phyloP scores from a whole-genome alignment of 2,329 filamentous ascomycete genomes.

The Ceratocystis huliohia region DNA sequence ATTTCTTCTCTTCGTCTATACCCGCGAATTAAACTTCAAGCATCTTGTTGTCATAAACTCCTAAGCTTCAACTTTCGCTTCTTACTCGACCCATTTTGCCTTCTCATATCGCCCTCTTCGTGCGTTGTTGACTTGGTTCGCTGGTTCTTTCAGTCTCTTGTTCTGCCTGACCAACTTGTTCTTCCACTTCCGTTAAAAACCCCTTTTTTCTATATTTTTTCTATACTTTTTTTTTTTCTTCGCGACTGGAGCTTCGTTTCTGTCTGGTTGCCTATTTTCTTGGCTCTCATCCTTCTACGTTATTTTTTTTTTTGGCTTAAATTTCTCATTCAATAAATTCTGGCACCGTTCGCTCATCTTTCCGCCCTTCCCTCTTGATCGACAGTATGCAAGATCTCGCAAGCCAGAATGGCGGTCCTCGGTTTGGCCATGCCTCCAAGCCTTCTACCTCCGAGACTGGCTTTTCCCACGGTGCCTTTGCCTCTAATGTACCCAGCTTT shows the following conservation, averaged over 20 bases:
- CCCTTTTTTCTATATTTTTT: background rate
- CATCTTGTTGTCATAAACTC: slow-evolving; percentile 20
- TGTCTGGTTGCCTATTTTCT: slow-evolving; percentile 9
- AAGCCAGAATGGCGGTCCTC: slow-evolving; percentile 46
- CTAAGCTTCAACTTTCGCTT: slow-evolving; percentile 19
- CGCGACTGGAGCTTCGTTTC: background rate
- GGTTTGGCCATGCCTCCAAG: slow-evolving; percentile 65
- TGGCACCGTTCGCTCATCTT: background rate
- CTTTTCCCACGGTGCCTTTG: slow-evolving; percentile 86
- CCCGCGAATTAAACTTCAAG: slow-evolving; percentile 22
- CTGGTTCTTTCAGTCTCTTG: background rate
- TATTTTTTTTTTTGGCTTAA: background rate
- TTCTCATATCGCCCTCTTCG: slow-evolving; percentile 9
- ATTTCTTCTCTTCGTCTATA: slow-evolving; percentile 21
- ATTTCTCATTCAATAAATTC: background rate
- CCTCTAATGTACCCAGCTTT: slow-evolving; percentile 74
- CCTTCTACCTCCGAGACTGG: slow-evolving; percentile 73
- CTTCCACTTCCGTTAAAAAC: background rate
- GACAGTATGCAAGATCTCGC: slow-evolving; percentile 74
- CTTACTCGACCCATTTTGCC: slow-evolving; percentile 9
- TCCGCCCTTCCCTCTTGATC: slow-evolving; percentile 39
- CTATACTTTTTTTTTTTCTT: slow-evolving; percentile 9
- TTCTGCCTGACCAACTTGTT: background rate
- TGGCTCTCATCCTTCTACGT: slow-evolving; percentile 7
- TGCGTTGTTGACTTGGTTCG: background rate